Base-by-base conservation (phyloP, 352 stramenopile species). In the Phytophthora boehmeriae region DNA sequence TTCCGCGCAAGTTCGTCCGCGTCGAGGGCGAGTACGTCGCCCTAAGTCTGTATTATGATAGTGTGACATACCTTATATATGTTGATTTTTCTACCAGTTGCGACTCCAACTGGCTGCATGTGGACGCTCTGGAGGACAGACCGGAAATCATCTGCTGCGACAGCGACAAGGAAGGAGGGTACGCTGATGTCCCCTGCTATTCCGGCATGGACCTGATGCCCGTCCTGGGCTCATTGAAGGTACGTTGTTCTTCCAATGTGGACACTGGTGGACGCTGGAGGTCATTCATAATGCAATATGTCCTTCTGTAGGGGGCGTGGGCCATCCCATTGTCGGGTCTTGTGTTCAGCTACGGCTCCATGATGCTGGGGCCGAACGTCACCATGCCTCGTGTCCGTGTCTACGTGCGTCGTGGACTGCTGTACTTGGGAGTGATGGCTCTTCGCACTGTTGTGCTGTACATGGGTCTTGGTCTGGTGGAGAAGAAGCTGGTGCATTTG, bases 381-480 rank as follows among this genome's bases (percentile, higher is more conserved):
- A 72, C 69, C 3, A 74, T 89, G 46, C 62, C 58, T 14, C 81
- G 78, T 41, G 63, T 91, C 35, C 78, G 80, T 8, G 66, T 85
- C 10, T 72, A 80, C 42, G 73, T 86, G 51, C 82, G 80, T 44
- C 83, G 83, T 30, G 73, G 61, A 8, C 55, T 76, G 28, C 57
- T 93, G 19, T 93, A 93, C 65, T 32, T 83, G 10, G 54, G 46
- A 4, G 30, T 93, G 54, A 91, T 93, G 83, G 56, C 68, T 13
- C 58, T 89, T 22, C 83, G 83, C 28, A 88, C 81, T 5, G 43
- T 90, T 11, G 81, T 88, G 54, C 65, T 94, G 16, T 94, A 92
- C 67, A 71, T 82, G 51, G 68, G 68, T 6, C 57, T 94, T 9
- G 83, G 83, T 22, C 22, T 58, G 20, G 19, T 92, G 32, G 83